A percentile compares a stretch with the other conserved stretches of the same genome.
Conservation (phyloP, 345 rosid species). For the Salix brachista region DNA sequence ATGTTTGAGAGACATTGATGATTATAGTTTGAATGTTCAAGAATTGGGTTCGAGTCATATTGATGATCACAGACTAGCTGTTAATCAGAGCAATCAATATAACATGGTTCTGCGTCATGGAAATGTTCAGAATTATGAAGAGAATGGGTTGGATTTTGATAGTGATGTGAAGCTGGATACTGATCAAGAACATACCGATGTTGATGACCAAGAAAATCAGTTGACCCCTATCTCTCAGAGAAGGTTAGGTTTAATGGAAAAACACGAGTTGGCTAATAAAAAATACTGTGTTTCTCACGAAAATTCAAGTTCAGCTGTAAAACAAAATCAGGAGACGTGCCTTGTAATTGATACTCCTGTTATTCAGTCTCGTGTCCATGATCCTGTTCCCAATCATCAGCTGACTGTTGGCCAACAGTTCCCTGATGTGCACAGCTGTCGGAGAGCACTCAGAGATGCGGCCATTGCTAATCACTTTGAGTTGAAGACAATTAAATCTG, state of each 20-base stretch:
- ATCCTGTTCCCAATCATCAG: slow-evolving; percentile 39
- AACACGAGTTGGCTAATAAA: slow-evolving; percentile 2
- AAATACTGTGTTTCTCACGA: slow-evolving; percentile 17
- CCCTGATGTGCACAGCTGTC: slow-evolving; percentile 88
- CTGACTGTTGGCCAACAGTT: slow-evolving; percentile 86
- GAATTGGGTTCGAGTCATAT: slow-evolving; percentile 12
- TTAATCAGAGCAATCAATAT: slow-evolving; percentile 9
- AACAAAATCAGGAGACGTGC: slow-evolving; percentile 18
- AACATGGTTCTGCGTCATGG: slow-evolving; percentile 8
- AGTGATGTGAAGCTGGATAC: slow-evolving; percentile 8
- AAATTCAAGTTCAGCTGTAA: not conserved
- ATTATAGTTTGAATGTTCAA: slow-evolving; percentile 9
- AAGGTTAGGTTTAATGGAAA: slow-evolving; percentile 15
- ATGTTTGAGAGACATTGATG: not conserved
- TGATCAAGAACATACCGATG: slow-evolving; percentile 6
- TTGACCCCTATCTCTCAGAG: slow-evolving; percentile 2
- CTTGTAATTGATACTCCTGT: slow-evolving; percentile 34
- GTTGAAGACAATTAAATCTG: slow-evolving; percentile 92
- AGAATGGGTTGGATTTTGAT: slow-evolving; percentile 16
- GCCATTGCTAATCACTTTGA: slow-evolving; percentile 94
- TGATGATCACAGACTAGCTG: not conserved
- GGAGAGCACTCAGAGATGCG: slow-evolving; percentile 83
- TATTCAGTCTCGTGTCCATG: slow-evolving; percentile 55
- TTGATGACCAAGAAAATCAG: slow-evolving; percentile 9
- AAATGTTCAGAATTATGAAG: slow-evolving; percentile 7